phyloP scores from a whole-genome alignment of 805 yeast genomes.

The Komagataella ulmi region DNA sequence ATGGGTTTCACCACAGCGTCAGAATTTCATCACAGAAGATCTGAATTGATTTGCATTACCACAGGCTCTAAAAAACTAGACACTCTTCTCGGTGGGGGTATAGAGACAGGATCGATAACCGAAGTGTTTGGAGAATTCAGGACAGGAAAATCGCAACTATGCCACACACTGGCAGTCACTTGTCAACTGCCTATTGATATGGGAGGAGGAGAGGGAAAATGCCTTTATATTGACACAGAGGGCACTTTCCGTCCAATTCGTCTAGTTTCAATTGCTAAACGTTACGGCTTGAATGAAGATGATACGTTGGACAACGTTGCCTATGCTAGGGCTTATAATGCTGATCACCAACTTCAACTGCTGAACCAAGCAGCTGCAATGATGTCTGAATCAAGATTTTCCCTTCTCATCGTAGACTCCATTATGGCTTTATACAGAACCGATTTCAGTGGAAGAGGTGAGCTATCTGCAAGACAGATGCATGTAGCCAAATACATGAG shows the following conservation, averaged over 20 bases:
- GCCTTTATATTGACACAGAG: conserved; percentile 90
- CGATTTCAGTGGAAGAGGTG: conserved; percentile 92
- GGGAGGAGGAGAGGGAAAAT: conserved; percentile 99
- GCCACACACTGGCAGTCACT: conserved; percentile 94
- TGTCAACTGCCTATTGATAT: conserved; percentile 92
- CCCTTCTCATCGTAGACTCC: conserved; percentile 87
- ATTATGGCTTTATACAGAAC: conserved; percentile 95
- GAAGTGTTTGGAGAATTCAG: conserved; percentile 96
- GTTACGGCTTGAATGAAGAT: conserved; percentile 85
- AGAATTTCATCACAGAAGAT: conserved; percentile 80
- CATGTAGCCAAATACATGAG: conserved; percentile 92
- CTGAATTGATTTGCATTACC: conserved; percentile 83
- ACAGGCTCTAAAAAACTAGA: conserved; percentile 94
- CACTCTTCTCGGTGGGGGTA: conserved; percentile 88
- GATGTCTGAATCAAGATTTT: conserved; percentile 92
- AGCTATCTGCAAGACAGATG: conserved; percentile 85
- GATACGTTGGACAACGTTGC: conserved; percentile 97
- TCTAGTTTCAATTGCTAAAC: conserved; percentile 75
- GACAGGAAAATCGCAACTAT: conserved; percentile 93
- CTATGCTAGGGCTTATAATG: conserved; percentile 92
- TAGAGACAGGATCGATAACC: conserved; percentile 94
- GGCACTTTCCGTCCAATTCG: conserved; percentile 94
- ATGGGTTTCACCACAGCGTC: conserved; percentile 97
- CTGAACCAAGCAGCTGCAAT: conserved; percentile 83
- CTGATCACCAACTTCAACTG: conserved; percentile 86